Conservation (phyloP, 2,329 filamentous ascomycete genomes). For the Periconia digitata region DNA sequence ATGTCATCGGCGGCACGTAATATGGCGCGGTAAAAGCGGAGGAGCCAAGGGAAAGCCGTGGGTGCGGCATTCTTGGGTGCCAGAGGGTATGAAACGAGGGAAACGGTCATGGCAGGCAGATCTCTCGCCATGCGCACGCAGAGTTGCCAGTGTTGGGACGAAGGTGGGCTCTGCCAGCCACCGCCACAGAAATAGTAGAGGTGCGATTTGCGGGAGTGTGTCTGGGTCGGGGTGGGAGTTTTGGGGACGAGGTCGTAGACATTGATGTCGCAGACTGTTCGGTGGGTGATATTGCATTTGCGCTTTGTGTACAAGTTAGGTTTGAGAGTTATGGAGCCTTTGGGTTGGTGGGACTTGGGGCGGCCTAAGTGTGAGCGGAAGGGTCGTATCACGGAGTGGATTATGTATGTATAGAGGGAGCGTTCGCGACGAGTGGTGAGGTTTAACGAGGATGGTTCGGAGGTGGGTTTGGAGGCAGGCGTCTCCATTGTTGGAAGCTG, state of each 20-base stretch:
- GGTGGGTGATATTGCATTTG: slow-evolving; percentile 43
- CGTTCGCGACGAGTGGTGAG: slow-evolving; percentile 43
- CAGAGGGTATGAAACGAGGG: slow-evolving; percentile 56
- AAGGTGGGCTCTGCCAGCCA: slow-evolving; percentile 57
- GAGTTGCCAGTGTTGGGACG: slow-evolving; percentile 56
- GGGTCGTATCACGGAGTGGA: slow-evolving; percentile 43
- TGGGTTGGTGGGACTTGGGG: slow-evolving; percentile 33
- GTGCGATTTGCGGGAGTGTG: slow-evolving; percentile 26
- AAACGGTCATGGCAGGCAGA: slow-evolving; percentile 47
- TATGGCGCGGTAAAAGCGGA: slow-evolving; percentile 48
- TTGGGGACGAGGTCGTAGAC: slow-evolving; percentile 49
- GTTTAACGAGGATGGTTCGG: slow-evolving; percentile 23
- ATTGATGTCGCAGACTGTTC: slow-evolving; percentile 46
- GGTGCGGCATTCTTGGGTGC: slow-evolving; percentile 57
- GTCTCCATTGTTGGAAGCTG: no score
- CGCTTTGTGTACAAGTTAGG: slow-evolving; percentile 36
- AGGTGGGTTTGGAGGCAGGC: background rate
- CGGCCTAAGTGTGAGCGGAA: slow-evolving; percentile 41
- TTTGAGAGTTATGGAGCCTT: slow-evolving; percentile 45
- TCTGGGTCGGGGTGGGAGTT: background rate
- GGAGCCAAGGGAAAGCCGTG: slow-evolving; percentile 50
- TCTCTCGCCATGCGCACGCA: slow-evolving; percentile 49
- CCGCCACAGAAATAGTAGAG: slow-evolving; percentile 61
- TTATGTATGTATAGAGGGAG: slow-evolving; percentile 40
- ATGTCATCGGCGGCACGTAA: slow-evolving; percentile 43